Base-by-base conservation (phyloP, 169 alveolate genomes). In the Plasmodium gonderi region DNA sequence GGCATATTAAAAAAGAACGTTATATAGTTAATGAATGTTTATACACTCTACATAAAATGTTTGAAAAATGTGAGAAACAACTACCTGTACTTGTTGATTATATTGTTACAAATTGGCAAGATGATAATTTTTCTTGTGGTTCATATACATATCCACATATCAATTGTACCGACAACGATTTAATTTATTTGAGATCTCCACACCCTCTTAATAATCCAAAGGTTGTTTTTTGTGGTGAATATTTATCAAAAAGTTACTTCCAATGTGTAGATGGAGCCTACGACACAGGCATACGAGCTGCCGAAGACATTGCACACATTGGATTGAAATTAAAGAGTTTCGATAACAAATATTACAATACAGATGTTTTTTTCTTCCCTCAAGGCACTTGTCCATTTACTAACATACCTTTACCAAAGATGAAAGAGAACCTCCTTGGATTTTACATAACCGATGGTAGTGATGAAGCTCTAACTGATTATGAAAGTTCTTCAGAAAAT, bases 191-290 rank as follows among this genome's bases (percentile, higher is more conserved):
- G 49, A 94, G 95, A 80, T 78, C 95, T 6, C 97, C 97, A 3
- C 96, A 95, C 75, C 97, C 97, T 14, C 51, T 89, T 31, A 77
- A 81, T 38, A 80, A 80, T 36, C 97, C 97, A 7, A 87, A 91
- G 42, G 92, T 95, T 17, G 83, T 95, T 65, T 95, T 95, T 67
- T 91, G 96, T 54, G 97, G 97, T 5, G 97, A 95, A 79, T 95
- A 95, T 75, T 40, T 95, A 7, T 94, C 96, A 14, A 94, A 93
- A 60, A 91, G 95, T 38, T 95, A 95, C 45, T 95, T 94, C 65
- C 97, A 95, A 20, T 95, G 97, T 67, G 95, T 95, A 23, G 97
- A 95, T 72, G 97, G 97, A 14, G 95, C 96, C 0, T 95, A 85
- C 64, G 97, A 95, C 76, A 95, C 97, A 14, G 96, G 96, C 14